Evolutionary conservation across 1,284 basidiomycete species (phyloP).

Genomic region (Ganoderma sp.): DNA sequence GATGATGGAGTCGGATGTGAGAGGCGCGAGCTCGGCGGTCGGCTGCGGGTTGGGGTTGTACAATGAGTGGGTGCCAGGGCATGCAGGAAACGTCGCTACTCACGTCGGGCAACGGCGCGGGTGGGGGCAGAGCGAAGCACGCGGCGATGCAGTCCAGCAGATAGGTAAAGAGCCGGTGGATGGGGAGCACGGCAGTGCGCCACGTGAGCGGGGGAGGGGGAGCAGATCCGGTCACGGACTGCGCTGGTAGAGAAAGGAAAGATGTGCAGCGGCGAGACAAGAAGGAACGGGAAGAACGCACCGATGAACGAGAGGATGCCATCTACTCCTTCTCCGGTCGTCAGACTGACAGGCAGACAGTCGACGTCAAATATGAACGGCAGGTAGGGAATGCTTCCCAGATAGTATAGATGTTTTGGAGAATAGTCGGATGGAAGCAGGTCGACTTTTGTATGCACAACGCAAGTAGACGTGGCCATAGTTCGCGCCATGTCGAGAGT

Average conservation of each 20-base stretch:
- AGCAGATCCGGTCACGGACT: no score
- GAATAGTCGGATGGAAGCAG: conserved; percentile 13
- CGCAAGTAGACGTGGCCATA: neutral
- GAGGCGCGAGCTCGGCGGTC: conserved; percentile 1
- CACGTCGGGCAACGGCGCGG: neutral
- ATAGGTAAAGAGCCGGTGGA: no score
- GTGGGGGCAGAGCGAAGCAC: neutral
- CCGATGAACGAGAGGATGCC: conserved; percentile 6
- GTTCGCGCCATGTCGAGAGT: neutral
- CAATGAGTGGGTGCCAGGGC: neutral
- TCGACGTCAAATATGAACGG: conserved; percentile 7
- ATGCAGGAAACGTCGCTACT: neutral
- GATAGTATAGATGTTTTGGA: neutral
- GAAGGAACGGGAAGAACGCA: neutral
- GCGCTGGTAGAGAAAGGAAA: no score
- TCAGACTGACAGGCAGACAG: conserved; percentile 3
- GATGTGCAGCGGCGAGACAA: no score
- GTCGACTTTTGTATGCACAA: conserved; percentile 18
- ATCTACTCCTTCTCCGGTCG: conserved; percentile 3
- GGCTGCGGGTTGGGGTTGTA: neutral
- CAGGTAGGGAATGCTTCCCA: neutral
- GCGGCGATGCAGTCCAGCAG: neutral
- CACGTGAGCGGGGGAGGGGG: no score
- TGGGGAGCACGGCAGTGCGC: no score
- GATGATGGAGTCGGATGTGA: neutral